These are phyloP conservation scores for Abrus pulchellus DNA, from an alignment of 306 rosid species.

Conservation along the genomic window DNA sequence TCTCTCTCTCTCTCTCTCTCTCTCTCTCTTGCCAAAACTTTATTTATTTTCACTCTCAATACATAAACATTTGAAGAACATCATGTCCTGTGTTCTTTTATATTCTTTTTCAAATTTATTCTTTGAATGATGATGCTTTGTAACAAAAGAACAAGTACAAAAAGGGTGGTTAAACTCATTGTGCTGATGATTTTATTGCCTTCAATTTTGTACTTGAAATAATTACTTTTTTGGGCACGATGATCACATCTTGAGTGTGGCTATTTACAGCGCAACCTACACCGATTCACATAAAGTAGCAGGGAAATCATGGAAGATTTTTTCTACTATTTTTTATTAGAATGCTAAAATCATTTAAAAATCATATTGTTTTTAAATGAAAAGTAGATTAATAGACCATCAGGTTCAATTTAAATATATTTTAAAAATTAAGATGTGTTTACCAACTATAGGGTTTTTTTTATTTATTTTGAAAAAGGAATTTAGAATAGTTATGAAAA, in stretches of 20 bases:
- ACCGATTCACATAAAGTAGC: background rate
- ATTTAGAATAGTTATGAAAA: background rate
- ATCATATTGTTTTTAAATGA: no score
- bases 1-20: background rate
- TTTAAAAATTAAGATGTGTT: background rate
- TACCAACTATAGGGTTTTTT: background rate
- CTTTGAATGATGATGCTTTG: background rate
- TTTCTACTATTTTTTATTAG: background rate
- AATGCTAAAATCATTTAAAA: conserved; percentile 20
- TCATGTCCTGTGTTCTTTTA: background rate
- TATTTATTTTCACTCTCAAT: background rate
- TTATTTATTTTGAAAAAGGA: background rate
- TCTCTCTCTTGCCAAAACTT: background rate
- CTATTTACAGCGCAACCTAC: background rate
- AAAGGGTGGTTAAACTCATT: background rate
- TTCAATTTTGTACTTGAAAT: conserved; percentile 2
- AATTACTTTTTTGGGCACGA: background rate
- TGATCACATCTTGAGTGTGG: background rate
- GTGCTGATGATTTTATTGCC: background rate
- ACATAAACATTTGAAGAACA: background rate
- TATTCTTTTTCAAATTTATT: background rate
- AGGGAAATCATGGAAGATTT: background rate
- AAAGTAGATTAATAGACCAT: conserved; percentile 12
- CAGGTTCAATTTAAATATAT: background rate
- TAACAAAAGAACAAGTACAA: background rate